Conservation (phyloP, 164 flowering plant species). For the Malania oleifera region DNA sequence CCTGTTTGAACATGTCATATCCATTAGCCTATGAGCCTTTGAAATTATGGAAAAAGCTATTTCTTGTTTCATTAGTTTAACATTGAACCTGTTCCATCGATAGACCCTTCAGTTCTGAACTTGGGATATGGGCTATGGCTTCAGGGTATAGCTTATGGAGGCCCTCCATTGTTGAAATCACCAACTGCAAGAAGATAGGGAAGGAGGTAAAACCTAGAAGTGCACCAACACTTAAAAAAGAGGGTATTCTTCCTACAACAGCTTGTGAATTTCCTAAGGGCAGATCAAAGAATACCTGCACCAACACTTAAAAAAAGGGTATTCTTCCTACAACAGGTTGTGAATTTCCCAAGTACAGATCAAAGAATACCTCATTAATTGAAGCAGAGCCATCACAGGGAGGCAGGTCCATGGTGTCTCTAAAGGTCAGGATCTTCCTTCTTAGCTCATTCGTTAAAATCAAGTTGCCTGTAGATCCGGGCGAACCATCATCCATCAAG, state of each 20-base stretch:
- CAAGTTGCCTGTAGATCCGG: constrained; percentile 28
- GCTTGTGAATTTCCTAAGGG: no score
- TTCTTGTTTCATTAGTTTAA: background rate
- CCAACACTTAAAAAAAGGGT: no score
- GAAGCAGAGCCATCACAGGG: constrained; percentile 41
- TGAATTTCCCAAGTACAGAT: background rate
- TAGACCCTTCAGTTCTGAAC: constrained; percentile 30
- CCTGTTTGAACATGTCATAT: background rate
- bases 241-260: no score
- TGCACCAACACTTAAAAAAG: no score
- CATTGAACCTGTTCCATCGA: constrained; percentile 47
- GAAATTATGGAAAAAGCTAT: background rate
- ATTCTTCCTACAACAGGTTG: background rate
- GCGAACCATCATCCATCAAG: constrained; percentile 13
- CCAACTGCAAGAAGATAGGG: constrained; percentile 36
- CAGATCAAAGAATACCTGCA: no score
- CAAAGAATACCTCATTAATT: constrained; percentile 40
- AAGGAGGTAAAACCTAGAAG: background rate
- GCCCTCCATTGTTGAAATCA: constrained; percentile 49
- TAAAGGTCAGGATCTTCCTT: constrained; percentile 51
- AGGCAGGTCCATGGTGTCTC: constrained; percentile 67
- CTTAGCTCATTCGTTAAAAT: constrained; percentile 43
- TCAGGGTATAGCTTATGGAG: constrained; percentile 59
- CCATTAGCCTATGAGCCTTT: background rate
- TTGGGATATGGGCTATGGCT: constrained; percentile 18